These are phyloP conservation scores for Omphalotus guepiniiformis DNA, from an alignment of 768 basidiomycete species.

Conservation along the genomic window DNA sequence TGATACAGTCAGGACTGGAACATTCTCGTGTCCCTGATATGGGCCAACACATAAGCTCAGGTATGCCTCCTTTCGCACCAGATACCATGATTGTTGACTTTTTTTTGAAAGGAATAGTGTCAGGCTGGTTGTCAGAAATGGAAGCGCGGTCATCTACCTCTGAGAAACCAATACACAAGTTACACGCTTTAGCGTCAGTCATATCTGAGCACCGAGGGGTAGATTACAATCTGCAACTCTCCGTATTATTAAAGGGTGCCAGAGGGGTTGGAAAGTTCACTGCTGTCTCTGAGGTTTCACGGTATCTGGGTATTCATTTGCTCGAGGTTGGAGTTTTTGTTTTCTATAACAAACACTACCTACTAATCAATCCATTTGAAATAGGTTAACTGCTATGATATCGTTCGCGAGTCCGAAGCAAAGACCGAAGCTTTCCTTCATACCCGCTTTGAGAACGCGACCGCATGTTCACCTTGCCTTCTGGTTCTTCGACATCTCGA, in stretches of 20 bases:
- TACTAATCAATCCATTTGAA: too few species aligned
- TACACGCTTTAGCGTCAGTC: slow-evolving; percentile 58
- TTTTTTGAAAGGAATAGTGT: too few species aligned
- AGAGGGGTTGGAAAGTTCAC: slow-evolving; percentile 82
- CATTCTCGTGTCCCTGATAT: slow-evolving; percentile 56
- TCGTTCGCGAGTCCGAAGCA: slow-evolving; percentile 71
- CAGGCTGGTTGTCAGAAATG: too few species aligned
- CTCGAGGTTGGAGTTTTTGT: slow-evolving; percentile 51
- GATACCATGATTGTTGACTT: background rate
- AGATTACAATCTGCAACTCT: slow-evolving; percentile 60
- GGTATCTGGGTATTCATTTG: slow-evolving; percentile 68
- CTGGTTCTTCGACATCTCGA: slow-evolving; percentile 78
- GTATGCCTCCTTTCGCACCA: slow-evolving; percentile 29
- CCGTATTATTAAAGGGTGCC: slow-evolving; percentile 74
- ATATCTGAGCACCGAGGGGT: slow-evolving; percentile 45
- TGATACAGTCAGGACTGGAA: slow-evolving; percentile 78
- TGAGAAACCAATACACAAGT: slow-evolving; percentile 37
- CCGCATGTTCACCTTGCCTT: slow-evolving; percentile 78
- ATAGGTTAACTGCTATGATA: slow-evolving; percentile 83
- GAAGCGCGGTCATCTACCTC: too few species aligned
- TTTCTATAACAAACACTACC: slow-evolving; percentile 3
- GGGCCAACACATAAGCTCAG: slow-evolving; percentile 41
- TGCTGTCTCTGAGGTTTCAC: slow-evolving; percentile 49
- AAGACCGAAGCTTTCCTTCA: slow-evolving; percentile 73
- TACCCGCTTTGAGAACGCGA: slow-evolving; percentile 73